phyloP scores from a whole-genome alignment of 305 asterid species.

The Solanum hybrid region DNA sequence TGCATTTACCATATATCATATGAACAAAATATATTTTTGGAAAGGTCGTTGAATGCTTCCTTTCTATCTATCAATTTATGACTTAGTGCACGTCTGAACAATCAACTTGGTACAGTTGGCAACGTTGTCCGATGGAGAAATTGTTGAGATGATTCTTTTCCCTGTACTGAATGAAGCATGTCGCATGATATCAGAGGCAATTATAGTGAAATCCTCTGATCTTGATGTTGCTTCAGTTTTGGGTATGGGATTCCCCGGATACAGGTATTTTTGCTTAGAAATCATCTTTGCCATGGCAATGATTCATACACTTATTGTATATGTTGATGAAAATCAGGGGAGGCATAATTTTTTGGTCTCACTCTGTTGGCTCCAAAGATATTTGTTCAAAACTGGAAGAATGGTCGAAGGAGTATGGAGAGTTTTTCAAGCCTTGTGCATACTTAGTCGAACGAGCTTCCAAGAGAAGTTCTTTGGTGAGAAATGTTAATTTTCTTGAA shows the following conservation, averaged over 20 bases:
- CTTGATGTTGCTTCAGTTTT: constrained; percentile 82
- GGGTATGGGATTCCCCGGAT: constrained; percentile 99
- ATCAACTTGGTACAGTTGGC: constrained; percentile 38
- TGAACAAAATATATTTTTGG: neutral
- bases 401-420: constrained; percentile 66
- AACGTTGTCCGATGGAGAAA: constrained; percentile 64
- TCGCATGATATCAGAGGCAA: constrained; percentile 84
- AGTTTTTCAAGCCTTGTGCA: constrained; percentile 79
- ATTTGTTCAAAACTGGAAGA: constrained; percentile 71
- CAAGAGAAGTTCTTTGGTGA: constrained; percentile 70
- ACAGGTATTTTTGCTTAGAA: constrained; percentile 40
- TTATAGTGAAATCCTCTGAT: constrained; percentile 82
- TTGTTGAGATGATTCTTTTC: constrained; percentile 94
- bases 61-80: neutral
- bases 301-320: neutral
- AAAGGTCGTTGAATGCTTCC: neutral
- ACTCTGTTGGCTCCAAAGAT: constrained; percentile 68
- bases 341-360: constrained; percentile 91
- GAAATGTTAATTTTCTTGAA: constrained; percentile 11
- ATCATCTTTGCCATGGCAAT: neutral
- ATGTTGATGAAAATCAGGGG: constrained; percentile 42
- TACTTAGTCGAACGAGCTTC: constrained; percentile 81
- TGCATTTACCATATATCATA: neutral
- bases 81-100: neutral
- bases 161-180: constrained; percentile 98